Conservation (phyloP, 2,329 filamentous ascomycete species). For the Simplicillium sp. region DNA sequence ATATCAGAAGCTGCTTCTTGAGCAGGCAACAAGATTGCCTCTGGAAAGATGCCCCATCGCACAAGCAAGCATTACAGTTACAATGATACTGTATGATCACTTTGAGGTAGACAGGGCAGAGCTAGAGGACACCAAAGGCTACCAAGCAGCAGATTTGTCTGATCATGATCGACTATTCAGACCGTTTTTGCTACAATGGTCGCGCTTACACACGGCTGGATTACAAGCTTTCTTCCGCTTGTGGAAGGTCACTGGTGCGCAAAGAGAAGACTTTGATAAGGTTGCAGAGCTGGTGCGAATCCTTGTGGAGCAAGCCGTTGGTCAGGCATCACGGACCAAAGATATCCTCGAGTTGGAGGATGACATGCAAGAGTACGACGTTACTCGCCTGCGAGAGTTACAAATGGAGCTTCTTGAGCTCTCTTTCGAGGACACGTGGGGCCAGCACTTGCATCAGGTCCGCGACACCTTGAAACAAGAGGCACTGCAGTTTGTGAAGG, state of each 20-base stretch:
- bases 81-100: slow-evolving; percentile 83
- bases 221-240: slow-evolving; percentile 82
- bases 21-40: slow-evolving; percentile 68
- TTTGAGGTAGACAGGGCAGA: slow-evolving; percentile 88
- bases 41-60: slow-evolving; percentile 78
- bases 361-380: slow-evolving; percentile 77
- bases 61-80: slow-evolving; percentile 76
- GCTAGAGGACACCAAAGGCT: slow-evolving; percentile 66
- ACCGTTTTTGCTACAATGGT: slow-evolving; percentile 87
- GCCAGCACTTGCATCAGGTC: slow-evolving; percentile 79
- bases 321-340: slow-evolving; percentile 69
- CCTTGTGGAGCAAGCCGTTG: slow-evolving; percentile 80
- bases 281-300: slow-evolving; percentile 87
- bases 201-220: slow-evolving; percentile 74
- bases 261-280: slow-evolving; percentile 83
- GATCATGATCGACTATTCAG: slow-evolving; percentile 82
- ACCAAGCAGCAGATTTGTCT: slow-evolving; percentile 63
- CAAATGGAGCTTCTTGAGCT: slow-evolving; percentile 91
- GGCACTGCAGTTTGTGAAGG: slow-evolving; percentile 91
- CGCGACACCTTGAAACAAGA: slow-evolving; percentile 86
- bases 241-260: slow-evolving; percentile 85
- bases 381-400: slow-evolving; percentile 65
- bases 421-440: slow-evolving; percentile 92
- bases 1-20: slow-evolving; percentile 84
- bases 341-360: slow-evolving; percentile 84